Evolutionary conservation across 2,329 filamentous ascomycete genomes (phyloP).

Genomic region (Leptographium wingfieldii): DNA sequence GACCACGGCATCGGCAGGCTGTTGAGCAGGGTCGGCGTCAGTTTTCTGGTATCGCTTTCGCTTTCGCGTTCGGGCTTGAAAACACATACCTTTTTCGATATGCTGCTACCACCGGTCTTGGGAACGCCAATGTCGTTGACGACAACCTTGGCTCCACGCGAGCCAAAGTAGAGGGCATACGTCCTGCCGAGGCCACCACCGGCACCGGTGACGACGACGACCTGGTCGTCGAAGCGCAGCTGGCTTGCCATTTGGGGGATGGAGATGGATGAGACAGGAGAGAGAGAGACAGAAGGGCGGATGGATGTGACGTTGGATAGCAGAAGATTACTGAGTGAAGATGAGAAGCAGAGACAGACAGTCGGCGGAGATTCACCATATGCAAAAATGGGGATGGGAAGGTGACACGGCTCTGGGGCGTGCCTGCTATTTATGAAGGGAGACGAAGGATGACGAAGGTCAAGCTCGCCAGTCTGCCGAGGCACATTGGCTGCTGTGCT

Average conservation of each 20-base stretch:
- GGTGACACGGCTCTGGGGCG: neutral
- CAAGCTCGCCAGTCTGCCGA: slow-evolving; percentile 9
- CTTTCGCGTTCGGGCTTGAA: neutral
- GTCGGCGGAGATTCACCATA: neutral
- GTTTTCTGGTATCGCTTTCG: no score
- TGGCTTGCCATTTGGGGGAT: slow-evolving; percentile 41
- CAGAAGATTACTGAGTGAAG: neutral
- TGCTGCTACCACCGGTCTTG: slow-evolving; percentile 1
- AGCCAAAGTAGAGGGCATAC: slow-evolving; percentile 82
- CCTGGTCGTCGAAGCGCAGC: slow-evolving; percentile 76
- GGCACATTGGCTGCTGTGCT: neutral
- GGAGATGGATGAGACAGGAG: neutral
- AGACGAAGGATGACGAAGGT: neutral
- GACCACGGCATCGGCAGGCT: slow-evolving; percentile 76
- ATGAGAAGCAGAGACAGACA: neutral
- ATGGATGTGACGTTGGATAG: neutral
- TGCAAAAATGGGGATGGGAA: neutral
- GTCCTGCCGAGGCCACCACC: slow-evolving; percentile 71
- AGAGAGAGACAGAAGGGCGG: neutral
- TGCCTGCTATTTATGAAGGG: neutral
- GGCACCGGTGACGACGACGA: slow-evolving; percentile 77
- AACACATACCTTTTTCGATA: slow-evolving; percentile 4
- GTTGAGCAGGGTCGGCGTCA: slow-evolving; percentile 8
- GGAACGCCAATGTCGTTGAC: slow-evolving; percentile 93
- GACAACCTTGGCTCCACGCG: slow-evolving; percentile 62